phyloP scores from a whole-genome alignment of 352 stramenopile species.

The Phytophthora tubulina region DNA sequence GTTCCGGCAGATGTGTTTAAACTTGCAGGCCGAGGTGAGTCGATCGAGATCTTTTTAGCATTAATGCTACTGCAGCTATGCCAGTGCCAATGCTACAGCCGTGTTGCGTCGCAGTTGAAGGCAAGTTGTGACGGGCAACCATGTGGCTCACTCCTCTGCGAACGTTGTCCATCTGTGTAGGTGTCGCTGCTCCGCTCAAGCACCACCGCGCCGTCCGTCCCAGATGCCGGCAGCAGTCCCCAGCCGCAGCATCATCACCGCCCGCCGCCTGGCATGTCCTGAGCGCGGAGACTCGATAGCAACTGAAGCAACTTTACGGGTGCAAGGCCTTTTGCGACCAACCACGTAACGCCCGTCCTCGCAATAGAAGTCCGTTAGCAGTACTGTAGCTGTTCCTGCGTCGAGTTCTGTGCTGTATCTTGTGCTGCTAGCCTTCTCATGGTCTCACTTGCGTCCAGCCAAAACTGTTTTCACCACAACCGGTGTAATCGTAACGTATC shows the following conservation, averaged over 20 bases:
- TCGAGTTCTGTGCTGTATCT: neutral
- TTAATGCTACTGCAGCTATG: neutral
- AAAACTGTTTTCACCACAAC: slow-evolving; percentile 3
- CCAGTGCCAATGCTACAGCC: neutral
- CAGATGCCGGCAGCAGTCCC: slow-evolving; percentile 31
- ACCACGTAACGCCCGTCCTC: slow-evolving; percentile 33
- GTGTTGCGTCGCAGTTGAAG: slow-evolving; percentile 28
- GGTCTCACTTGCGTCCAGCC: slow-evolving; percentile 12
- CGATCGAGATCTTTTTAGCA: slow-evolving; percentile 6
- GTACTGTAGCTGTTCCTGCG: neutral
- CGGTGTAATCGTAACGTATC: slow-evolving; percentile 1
- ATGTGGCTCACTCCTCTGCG: slow-evolving; percentile 37
- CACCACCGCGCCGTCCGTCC: neutral
- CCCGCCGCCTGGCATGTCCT: slow-evolving; percentile 67
- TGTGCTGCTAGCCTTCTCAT: neutral
- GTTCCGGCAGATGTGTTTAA: slow-evolving; percentile 87
- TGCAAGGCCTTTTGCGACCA: slow-evolving; percentile 14
- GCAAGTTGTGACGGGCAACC: slow-evolving; percentile 25
- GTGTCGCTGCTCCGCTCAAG: slow-evolving; percentile 50
- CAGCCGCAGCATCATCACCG: slow-evolving; percentile 44
- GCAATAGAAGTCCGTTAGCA: slow-evolving; percentile 44
- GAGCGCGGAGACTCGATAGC: slow-evolving; percentile 22
- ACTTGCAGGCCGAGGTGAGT: slow-evolving; percentile 79
- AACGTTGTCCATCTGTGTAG: slow-evolving; percentile 42
- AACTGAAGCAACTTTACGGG: slow-evolving; percentile 30